Base-by-base conservation (phyloP, 2,329 filamentous ascomycete genomes). In the Zymoseptoria passerinii region DNA sequence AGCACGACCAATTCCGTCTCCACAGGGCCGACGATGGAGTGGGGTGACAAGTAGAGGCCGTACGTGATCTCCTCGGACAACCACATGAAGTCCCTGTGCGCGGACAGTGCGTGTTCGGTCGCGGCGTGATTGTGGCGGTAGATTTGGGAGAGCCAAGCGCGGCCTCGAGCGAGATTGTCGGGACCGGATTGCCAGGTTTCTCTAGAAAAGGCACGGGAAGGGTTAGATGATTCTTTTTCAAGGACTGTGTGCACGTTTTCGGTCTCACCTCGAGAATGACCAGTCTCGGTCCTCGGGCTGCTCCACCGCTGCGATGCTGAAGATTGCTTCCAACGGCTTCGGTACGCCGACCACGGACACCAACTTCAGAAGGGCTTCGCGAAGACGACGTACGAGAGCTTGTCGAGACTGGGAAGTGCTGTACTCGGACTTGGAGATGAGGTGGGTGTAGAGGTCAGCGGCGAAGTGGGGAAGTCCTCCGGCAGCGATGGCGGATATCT, bases 311-410 rank as follows among this genome's bases (percentile, higher is more conserved):
- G 71, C 74, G 55, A 85, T 83, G n/a, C 78, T 74, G 7, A 84
- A 74, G 50, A 85, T 79, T 1, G 82, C 79, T 64, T 85, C 83
- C 4, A 87, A 70, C 7, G 83, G 82, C 66, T 84, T 86, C 69
- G 81, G 84, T 0, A 86, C 81, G 0, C 84, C 84, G 16, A 84
- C 76, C 1, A 86, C 63, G 4, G 75, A 74, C 9, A 83, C 75
- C n/a, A 77, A 72, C 70, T 87, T 86, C 58, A 87, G 70, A 10
- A 87, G 73, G 0, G 77, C 78, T 69, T 87, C 84, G 50, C 84
- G 77, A 1, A 84, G 65, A 2, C 80, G 72, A 1, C 78, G 76
- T 56, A 83, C 72, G 7, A 84, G 72, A 0, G 67, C 68, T 64
- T 82, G 71, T 9, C 81, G 76, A 13, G 77, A 69, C 1, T 71